Percentiles rank a stretch among this genome's conserved stretches.
Conservation (phyloP, 208 protist species). For the Tritrichomonas foetus region DNA sequence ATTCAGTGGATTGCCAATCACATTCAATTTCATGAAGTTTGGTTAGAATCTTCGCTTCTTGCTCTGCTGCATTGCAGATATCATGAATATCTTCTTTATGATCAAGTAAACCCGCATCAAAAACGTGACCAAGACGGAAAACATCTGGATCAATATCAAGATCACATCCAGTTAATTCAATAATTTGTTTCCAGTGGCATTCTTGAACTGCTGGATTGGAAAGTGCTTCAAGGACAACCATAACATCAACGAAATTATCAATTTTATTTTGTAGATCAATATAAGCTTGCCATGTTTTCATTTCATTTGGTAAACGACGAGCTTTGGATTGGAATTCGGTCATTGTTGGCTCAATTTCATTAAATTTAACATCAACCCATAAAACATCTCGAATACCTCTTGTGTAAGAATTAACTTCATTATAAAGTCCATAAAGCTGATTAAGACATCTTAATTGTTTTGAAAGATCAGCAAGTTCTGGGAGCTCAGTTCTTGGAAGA, state of each 20-base stretch:
- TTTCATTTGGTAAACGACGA: slow-evolving; percentile 55
- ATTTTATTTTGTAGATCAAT: slow-evolving; percentile 65
- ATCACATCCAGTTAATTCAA: slow-evolving; percentile 52
- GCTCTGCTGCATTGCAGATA: slow-evolving; percentile 64
- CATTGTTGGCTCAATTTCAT: slow-evolving; percentile 62
- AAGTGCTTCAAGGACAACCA: slow-evolving; percentile 65
- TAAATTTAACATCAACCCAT: slow-evolving; percentile 57
- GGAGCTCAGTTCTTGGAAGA: slow-evolving; percentile 62
- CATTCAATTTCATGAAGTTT: slow-evolving; percentile 60
- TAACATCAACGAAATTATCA: slow-evolving; percentile 66
- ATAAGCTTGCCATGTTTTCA: slow-evolving; percentile 66
- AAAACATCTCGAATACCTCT: slow-evolving; percentile 55
- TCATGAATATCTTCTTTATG: slow-evolving; percentile 69
- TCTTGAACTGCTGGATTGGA: slow-evolving; percentile 59
- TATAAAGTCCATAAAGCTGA: slow-evolving; percentile 65
- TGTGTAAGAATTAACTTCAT: slow-evolving; percentile 61
- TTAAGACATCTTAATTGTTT: slow-evolving; percentile 64
- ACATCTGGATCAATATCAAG: slow-evolving; percentile 46
- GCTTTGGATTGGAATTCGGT: slow-evolving; percentile 50
- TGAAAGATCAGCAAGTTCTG: slow-evolving; percentile 57
- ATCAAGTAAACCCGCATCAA: slow-evolving; percentile 60
- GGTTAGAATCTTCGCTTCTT: slow-evolving; percentile 69
- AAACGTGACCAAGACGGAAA: slow-evolving; percentile 60
- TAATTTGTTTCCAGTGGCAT: slow-evolving; percentile 68
- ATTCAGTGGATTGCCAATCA: slow-evolving; percentile 56